A percentile compares a stretch with the other conserved stretches of the same genome.
These are phyloP conservation scores for Chalara sp. DNA, from an alignment of 2,329 filamentous ascomycete species.

Conservation along the genomic window DNA sequence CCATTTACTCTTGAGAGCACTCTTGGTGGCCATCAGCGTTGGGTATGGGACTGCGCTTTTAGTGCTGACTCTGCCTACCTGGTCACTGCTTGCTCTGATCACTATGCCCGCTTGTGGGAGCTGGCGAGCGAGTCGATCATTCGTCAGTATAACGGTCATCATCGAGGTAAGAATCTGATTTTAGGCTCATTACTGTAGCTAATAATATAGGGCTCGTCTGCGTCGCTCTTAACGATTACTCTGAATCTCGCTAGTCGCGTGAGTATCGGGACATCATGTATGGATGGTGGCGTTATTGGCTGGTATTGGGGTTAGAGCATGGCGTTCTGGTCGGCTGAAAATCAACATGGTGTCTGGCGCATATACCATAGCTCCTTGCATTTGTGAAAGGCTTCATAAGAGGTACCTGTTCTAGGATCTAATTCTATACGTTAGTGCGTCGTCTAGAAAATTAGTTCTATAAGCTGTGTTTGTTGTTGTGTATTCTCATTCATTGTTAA, in stretches of 20 bases:
- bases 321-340: too few species aligned
- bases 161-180: slow-evolving; percentile 47
- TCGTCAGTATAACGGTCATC: slow-evolving; percentile 69
- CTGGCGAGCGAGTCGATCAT: slow-evolving; percentile 63
- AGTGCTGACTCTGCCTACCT: slow-evolving; percentile 68
- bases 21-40: slow-evolving; percentile 64
- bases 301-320: too few species aligned
- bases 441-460: too few species aligned
- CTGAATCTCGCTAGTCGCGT: slow-evolving; percentile 16
- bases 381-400: too few species aligned
- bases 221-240: slow-evolving; percentile 64
- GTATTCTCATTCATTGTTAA: too few species aligned
- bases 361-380: too few species aligned
- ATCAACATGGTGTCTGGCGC: too few species aligned
- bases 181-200: neutral
- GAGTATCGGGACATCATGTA: too few species aligned
- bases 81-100: slow-evolving; percentile 68
- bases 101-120: slow-evolving; percentile 70
- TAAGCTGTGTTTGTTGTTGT: too few species aligned
- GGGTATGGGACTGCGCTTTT: slow-evolving; percentile 77
- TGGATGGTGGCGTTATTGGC: too few species aligned
- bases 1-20: slow-evolving; percentile 63
- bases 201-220: slow-evolving; percentile 39
- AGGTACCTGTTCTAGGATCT: too few species aligned
- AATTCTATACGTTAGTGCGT: too few species aligned